Evolutionary conservation across 2,329 filamentous ascomycete genomes (phyloP), one percentile per base, ranked within the genome.

Genomic region (Metarhizium guizhouense): DNA sequence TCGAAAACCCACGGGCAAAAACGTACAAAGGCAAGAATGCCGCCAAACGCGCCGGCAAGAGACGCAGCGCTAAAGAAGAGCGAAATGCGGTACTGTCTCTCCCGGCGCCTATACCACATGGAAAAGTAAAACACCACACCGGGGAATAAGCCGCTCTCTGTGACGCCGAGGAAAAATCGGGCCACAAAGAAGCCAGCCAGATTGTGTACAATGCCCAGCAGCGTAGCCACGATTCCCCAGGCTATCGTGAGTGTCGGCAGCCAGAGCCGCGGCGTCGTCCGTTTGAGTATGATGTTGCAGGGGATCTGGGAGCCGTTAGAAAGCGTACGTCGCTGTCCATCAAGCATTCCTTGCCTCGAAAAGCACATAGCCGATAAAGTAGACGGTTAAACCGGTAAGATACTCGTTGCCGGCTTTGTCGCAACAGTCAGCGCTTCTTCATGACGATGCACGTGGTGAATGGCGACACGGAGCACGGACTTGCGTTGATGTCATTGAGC

Each of bases 271-370:
- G 82, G 82, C 0, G 79, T 83, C 0, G 82, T 85, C 0, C 76
- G 71, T 61, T 85, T 86, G 18, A 85, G 74, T 10, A 84, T 70
- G 58, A 85, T 80, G 60, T 85, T 85, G 62, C 81, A 84, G 0
- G 82, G 82, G 6, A 85, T 74, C 76, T 78, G 11, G 4, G 3
- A 13, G 2, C 3, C 20, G 32, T 66, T 14, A 64, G 57, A 3
- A 40, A 10, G 3, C 10, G 10, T 3, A 40, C 2, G 8, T 34
- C 1, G 25, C 54, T 58, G 45, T 63, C 70, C 61, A 64, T 62
- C 65, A 67, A 63, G 51, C 68, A 8, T 25, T 2, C 11, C 36
- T 40, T 47, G 68, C 67, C 52, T 68, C 66, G 62, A 65, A 65
- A 2, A 68, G 48, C 48, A 64, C 63, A 29, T 68, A 67, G 29